Evolutionary conservation across 495 filamentous ascomycete species (phyloP).

Genomic region (Talaromyces stipitatus): DNA sequence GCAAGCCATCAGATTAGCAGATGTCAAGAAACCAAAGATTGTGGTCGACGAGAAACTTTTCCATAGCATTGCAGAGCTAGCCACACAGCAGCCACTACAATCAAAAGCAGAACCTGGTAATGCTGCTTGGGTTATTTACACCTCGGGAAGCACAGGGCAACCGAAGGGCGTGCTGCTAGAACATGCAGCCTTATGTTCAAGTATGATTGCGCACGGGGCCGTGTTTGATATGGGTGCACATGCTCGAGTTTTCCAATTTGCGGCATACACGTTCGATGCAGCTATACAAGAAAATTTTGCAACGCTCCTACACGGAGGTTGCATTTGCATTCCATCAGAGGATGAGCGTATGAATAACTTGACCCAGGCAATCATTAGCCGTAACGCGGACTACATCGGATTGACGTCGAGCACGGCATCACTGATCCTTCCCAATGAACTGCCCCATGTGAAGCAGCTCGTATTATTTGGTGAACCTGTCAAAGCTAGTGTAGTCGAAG

Average conservation of each 20-base stretch:
- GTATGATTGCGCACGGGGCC: slow-evolving; percentile 6
- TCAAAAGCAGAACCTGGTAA: background rate
- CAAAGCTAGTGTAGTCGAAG: slow-evolving; percentile 2
- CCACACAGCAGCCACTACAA: background rate
- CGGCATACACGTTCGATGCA: slow-evolving; percentile 33
- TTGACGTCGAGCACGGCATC: slow-evolving; percentile 16
- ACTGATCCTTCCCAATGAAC: slow-evolving; percentile 12
- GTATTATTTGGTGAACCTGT: slow-evolving; percentile 14
- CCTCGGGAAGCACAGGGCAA: slow-evolving; percentile 28
- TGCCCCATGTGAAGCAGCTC: slow-evolving; percentile 16
- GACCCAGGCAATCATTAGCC: slow-evolving; percentile 15
- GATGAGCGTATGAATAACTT: slow-evolving; percentile 19
- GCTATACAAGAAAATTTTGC: slow-evolving; percentile 31
- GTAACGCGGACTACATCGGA: slow-evolving; percentile 16
- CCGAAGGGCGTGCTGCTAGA: slow-evolving; percentile 38
- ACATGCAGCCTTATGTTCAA: slow-evolving; percentile 26
- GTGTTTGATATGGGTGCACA: slow-evolving; percentile 11
- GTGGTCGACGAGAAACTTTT: slow-evolving; percentile 24
- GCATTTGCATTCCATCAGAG: slow-evolving; percentile 23
- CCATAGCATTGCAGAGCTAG: background rate
- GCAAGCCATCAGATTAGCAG: slow-evolving; percentile 1
- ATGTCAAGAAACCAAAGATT: background rate
- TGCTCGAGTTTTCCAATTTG: slow-evolving; percentile 38
- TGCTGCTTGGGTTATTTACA: slow-evolving; percentile 21
- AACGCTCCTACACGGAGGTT: slow-evolving; percentile 31